A percentile compares a stretch with the other conserved stretches of the same genome.
phyloP scores from a whole-genome alignment of 495 filamentous ascomycete species.

The Chaetomium tenue region DNA sequence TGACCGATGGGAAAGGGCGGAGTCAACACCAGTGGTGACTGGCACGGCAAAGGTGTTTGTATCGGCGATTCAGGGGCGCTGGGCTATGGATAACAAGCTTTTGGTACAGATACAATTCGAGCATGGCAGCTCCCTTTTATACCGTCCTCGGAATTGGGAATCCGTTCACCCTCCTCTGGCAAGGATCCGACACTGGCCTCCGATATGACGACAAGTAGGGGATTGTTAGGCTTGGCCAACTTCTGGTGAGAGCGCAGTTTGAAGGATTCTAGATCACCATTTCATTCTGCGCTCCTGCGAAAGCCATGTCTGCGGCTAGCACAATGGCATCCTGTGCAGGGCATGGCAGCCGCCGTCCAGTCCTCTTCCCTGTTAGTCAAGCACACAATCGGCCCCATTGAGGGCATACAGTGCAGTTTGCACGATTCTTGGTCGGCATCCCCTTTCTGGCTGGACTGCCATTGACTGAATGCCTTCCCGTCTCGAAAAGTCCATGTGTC shows the following conservation, averaged over 20 bases:
- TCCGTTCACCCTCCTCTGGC: neutral
- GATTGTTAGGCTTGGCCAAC: neutral
- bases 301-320: neutral
- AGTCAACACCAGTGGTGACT: neutral
- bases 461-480: neutral
- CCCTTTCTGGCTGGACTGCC: neutral
- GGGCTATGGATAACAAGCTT: neutral
- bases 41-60: neutral
- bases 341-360: too few species aligned
- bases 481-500: neutral
- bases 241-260: neutral
- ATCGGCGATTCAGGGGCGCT: neutral
- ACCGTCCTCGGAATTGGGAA: neutral
- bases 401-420: neutral
- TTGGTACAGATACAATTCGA: neutral
- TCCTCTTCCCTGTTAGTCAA: neutral
- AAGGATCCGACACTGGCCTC: neutral
- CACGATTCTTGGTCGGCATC: neutral
- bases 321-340: too few species aligned
- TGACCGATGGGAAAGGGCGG: neutral
- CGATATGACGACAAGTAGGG: neutral
- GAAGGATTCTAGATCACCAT: neutral
- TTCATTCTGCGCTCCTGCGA: neutral
- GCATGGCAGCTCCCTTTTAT: neutral
- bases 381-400: neutral